These are phyloP conservation scores for Neurospora pannonica DNA, from an alignment of 495 filamentous ascomycete genomes.

Conservation along the genomic window DNA sequence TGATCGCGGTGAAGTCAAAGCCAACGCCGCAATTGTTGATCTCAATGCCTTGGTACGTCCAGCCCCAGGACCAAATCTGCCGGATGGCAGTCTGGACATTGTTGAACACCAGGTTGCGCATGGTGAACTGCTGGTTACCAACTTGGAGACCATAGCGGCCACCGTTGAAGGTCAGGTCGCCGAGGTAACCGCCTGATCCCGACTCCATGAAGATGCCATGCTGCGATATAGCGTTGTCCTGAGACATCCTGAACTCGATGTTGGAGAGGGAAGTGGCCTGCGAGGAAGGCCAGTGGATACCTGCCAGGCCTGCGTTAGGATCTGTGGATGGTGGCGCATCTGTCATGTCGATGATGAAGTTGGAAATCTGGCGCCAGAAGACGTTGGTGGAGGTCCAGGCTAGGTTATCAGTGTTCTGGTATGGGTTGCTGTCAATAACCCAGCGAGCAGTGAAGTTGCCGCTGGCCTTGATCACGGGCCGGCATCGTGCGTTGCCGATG, in stretches of 20 bases:
- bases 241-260: constrained; percentile 56
- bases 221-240: constrained; percentile 49
- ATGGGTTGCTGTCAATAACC: constrained; percentile 54
- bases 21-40: constrained; percentile 56
- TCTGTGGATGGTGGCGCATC: constrained; percentile 27
- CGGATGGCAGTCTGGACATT: constrained; percentile 45
- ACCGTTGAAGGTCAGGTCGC: constrained; percentile 64
- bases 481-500: constrained; percentile 58
- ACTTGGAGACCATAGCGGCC: constrained; percentile 53
- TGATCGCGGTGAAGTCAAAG: constrained; percentile 43
- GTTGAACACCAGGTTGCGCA: constrained; percentile 58
- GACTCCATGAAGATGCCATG: constrained; percentile 67
- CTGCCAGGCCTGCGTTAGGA: constrained; percentile 42
- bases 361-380: constrained; percentile 68
- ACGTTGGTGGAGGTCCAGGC: constrained; percentile 51
- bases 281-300: constrained; percentile 72
- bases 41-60: constrained; percentile 59
- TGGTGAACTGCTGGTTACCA: constrained; percentile 77
- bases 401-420: constrained; percentile 17
- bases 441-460: constrained; percentile 47
- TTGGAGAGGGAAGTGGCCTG: constrained; percentile 70
- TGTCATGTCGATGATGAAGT: constrained; percentile 65
- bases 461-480: constrained; percentile 57
- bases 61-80: constrained; percentile 43
- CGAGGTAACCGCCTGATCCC: constrained; percentile 64